Percentiles rank a stretch among this genome's conserved stretches.
Evolutionary conservation across 805 yeast species (phyloP).

Genomic region (Candida verbasci): DNA sequence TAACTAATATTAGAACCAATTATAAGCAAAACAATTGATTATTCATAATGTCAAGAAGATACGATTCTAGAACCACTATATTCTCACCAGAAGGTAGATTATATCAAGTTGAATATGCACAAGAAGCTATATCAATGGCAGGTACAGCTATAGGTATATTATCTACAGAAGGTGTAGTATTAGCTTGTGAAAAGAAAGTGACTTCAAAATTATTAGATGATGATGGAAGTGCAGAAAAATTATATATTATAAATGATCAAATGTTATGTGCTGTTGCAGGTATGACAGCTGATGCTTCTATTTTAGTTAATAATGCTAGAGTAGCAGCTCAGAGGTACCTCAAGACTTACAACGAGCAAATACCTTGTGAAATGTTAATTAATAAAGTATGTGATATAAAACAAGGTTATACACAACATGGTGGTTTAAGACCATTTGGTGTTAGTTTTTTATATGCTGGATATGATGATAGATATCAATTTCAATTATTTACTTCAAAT

Average conservation of each 20-base stretch:
- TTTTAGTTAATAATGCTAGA: constrained; percentile 84
- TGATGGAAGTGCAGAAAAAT: constrained; percentile 89
- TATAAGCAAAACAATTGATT: too few species aligned
- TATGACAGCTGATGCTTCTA: constrained; percentile 94
- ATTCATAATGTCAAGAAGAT: constrained; percentile 79
- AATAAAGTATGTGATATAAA: constrained; percentile 87
- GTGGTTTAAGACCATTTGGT: constrained; percentile 98
- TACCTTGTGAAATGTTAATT: constrained; percentile 90
- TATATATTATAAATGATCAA: constrained; percentile 78
- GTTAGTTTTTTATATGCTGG: constrained; percentile 97
- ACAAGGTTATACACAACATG: constrained; percentile 98
- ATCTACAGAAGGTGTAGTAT: constrained; percentile 81
- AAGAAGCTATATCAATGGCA: constrained; percentile 83
- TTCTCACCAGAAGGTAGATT: constrained; percentile 99
- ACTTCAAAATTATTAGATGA: constrained; percentile 90
- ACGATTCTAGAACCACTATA: constrained; percentile 98
- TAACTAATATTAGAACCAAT: too few species aligned
- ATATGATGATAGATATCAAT: constrained; percentile 81
- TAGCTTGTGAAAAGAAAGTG: constrained; percentile 95
- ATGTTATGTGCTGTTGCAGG: constrained; percentile 96
- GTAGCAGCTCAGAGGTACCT: constrained; percentile 78
- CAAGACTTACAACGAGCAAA: constrained; percentile 83
- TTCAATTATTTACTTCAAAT: constrained; percentile 90
- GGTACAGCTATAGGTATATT: constrained; percentile 79
- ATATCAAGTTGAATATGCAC: too few species aligned